phyloP scores from a whole-genome alignment of 2,329 filamentous ascomycete species.

The Dactylonectria estremocensis region DNA sequence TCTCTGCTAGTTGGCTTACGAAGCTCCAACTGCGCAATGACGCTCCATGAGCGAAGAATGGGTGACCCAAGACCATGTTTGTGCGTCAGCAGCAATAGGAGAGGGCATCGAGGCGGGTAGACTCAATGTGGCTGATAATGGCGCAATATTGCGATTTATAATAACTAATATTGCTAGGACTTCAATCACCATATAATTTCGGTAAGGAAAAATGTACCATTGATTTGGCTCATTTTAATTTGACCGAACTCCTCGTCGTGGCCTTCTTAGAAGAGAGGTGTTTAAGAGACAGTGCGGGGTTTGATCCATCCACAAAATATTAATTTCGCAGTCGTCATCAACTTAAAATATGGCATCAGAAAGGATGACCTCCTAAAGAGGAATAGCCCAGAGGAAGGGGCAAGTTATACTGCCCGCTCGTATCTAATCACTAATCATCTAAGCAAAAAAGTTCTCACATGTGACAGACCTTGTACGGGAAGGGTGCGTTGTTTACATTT shows the following conservation, averaged over 20 bases:
- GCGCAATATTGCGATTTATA: background rate
- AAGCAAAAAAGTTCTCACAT: too few species aligned
- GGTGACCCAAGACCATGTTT: background rate
- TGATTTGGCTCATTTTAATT: background rate
- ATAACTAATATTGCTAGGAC: background rate
- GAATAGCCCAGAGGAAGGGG: too few species aligned
- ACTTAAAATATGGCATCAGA: too few species aligned
- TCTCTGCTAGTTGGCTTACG: background rate
- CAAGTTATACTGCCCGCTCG: too few species aligned
- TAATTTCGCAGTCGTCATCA: too few species aligned
- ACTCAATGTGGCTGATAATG: background rate
- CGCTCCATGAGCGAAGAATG: background rate
- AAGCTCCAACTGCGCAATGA: background rate
- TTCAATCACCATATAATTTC: background rate
- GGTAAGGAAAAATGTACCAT: background rate
- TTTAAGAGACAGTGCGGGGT: too few species aligned
- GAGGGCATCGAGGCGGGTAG: background rate
- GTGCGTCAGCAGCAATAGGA: background rate
- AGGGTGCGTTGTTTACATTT: background rate
- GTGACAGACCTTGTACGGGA: too few species aligned
- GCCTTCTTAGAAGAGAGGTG: too few species aligned
- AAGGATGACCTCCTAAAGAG: too few species aligned
- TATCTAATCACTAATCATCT: too few species aligned
- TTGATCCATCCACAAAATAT: too few species aligned
- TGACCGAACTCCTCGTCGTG: background rate